Evolutionary conservation across 2,329 filamentous ascomycete species (phyloP), one percentile per base, ranked within the genome.

Genomic region (Colletotrichum tofieldiae): DNA sequence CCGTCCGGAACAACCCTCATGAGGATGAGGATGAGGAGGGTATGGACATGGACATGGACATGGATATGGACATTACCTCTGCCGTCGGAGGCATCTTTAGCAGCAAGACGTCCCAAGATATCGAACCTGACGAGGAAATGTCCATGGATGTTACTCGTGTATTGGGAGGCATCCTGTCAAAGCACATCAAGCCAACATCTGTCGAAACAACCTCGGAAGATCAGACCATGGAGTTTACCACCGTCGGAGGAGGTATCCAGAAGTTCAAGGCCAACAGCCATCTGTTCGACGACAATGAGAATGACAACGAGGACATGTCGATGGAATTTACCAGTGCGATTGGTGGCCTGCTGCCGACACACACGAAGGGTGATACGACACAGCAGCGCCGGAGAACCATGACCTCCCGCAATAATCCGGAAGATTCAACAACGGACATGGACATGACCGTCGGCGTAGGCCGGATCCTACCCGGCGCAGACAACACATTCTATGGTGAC

Each of bases 101-200:
- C 26, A 67, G 55, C 49, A 81, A 79, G 73, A 32, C 85, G 63
- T 78, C 86, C 32, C 79, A 83, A 6, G 86, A 88, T 16, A 51
- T 64, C 16, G 79, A 82, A 20, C 84, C 87, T 32, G 87, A 89
- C 26, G 89, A 90, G 74, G 94, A 95, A 49, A 92, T 97, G 87
- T 96, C 94, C 29, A 98, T 98, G 96, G 96, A 98, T 77, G 94
- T 98, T 9, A 98, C 96, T 2, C 91, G 90, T 66, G 94, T 91
- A 11, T 86, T 97, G 65, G 96, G 96, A 11, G 90, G 92, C 3
- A 98, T 98, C 65, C 82, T 98, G 26, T 84, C 87, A 6, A 86
- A 84, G 59, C 63, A 77, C 66, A 77, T 23, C n/a, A n/a, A 64
- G 54, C 9, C 51, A 55, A 37, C 55, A 51, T 29, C 39, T 9